Evolutionary conservation across 345 rosid genomes (phyloP).

Genomic region (Gossypium ekmanianum): DNA sequence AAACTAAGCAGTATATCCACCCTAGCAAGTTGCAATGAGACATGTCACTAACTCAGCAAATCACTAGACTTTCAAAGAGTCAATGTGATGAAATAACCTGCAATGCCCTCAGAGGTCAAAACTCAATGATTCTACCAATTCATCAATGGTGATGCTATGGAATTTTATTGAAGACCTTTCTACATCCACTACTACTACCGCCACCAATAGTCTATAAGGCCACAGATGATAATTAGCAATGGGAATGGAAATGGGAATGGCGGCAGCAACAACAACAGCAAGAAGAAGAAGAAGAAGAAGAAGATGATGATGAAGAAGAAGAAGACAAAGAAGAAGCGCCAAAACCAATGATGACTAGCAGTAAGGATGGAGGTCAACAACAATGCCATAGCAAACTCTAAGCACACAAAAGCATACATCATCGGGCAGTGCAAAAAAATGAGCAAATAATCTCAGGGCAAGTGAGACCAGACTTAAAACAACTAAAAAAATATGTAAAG

Average conservation of each 20-base stretch:
- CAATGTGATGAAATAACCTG: background rate
- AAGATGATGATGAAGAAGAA: no score
- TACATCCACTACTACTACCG: background rate
- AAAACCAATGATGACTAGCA: background rate
- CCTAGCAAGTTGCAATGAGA: no score
- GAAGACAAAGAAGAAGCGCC: background rate
- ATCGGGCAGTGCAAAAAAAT: background rate
- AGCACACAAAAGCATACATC: background rate
- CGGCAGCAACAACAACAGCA: background rate
- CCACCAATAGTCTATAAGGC: background rate
- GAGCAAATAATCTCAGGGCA: background rate
- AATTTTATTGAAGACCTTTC: background rate
- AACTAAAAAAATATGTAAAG: background rate
- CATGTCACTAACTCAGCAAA: background rate
- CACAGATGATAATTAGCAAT: background rate
- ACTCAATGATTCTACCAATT: background rate
- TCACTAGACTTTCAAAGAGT: background rate
- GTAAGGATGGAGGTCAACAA: conserved; percentile 1
- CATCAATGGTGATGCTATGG: background rate
- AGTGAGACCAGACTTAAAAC: background rate
- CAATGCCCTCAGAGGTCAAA: background rate
- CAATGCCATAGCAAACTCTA: background rate
- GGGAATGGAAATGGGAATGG: background rate
- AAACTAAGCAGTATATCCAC: no score
- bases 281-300: background rate